Conservation (phyloP, 1,284 basidiomycete species). For the Mrakiaceae sp. region DNA sequence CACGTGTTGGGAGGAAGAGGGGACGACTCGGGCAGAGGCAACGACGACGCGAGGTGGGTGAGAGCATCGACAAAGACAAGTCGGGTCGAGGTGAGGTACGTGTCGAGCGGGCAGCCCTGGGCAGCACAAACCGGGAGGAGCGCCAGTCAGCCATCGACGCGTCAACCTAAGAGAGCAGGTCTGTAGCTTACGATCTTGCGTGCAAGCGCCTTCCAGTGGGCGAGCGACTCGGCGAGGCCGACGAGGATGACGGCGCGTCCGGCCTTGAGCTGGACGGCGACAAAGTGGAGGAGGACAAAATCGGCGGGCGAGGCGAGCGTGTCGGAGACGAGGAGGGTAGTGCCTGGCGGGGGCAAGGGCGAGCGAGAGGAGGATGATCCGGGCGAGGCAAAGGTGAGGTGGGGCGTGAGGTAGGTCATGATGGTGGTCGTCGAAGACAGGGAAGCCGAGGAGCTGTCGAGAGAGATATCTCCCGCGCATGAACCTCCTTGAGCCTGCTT, state of each 20-base stretch:
- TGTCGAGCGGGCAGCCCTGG: neutral
- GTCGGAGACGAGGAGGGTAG: slow-evolving; percentile 31
- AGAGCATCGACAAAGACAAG: neutral
- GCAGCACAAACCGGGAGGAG: neutral
- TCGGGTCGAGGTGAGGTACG: neutral
- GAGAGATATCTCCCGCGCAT: too few species aligned
- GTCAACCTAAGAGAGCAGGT: neutral
- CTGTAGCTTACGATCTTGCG: slow-evolving; percentile 27
- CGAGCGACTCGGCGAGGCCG: slow-evolving; percentile 27
- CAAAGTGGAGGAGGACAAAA: slow-evolving; percentile 30
- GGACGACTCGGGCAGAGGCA: neutral
- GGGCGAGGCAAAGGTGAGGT: slow-evolving; percentile 24
- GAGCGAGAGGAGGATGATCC: slow-evolving; percentile 12
- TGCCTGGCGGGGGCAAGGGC: slow-evolving; percentile 24
- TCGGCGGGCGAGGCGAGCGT: slow-evolving; percentile 28
- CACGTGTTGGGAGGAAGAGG: too few species aligned
- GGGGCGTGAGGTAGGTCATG: slow-evolving; percentile 27
- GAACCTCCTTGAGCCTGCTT: too few species aligned
- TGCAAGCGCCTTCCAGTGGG: slow-evolving; percentile 25
- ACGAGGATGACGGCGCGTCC: slow-evolving; percentile 27
- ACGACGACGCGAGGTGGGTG: neutral
- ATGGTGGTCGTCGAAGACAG: neutral
- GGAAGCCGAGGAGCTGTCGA: too few species aligned
- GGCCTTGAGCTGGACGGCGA: slow-evolving; percentile 21
- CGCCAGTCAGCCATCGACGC: neutral